A percentile compares a stretch with the other conserved stretches of the same genome.
Evolutionary conservation across 2,329 filamentous ascomycete genomes (phyloP).

Genomic region (Diplodia intermedia): DNA sequence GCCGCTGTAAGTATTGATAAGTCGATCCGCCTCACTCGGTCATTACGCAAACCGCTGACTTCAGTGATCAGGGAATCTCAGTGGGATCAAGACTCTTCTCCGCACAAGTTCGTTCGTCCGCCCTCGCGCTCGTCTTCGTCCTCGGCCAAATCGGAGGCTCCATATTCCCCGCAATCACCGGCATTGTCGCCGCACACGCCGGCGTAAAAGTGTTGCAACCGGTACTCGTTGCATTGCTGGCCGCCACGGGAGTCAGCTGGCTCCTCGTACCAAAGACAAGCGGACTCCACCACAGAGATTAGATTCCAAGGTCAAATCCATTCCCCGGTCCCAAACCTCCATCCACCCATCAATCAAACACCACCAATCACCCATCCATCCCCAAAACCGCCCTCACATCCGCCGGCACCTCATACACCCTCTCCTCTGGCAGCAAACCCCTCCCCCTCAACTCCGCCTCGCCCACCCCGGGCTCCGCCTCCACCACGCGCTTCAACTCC

Average conservation of each 20-base stretch:
- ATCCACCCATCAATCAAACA: background rate
- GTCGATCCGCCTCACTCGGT: background rate
- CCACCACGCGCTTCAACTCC: conserved; percentile 56
- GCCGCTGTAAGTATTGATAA: conserved; percentile 53
- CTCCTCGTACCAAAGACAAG: conserved; percentile 13
- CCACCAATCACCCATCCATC: background rate
- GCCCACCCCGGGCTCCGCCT: conserved; percentile 48
- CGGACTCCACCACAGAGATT: conserved; percentile 5
- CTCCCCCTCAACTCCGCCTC: conserved; percentile 47
- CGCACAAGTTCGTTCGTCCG: conserved; percentile 55
- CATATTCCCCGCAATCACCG: conserved; percentile 63
- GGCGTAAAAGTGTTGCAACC: conserved; percentile 12
- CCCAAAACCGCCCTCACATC: background rate
- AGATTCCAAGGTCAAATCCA: background rate
- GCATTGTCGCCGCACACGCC: conserved; percentile 53
- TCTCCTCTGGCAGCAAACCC: conserved; percentile 56
- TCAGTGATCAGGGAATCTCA: conserved; percentile 56
- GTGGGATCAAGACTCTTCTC: conserved; percentile 62
- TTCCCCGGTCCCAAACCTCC: background rate
- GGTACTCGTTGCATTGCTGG: conserved; percentile 6
- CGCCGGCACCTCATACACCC: conserved; percentile 44
- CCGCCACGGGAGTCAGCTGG: conserved; percentile 3
- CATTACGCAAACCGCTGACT: background rate
- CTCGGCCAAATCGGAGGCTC: conserved; percentile 63
- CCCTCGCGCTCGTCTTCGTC: conserved; percentile 63